Evolutionary conservation across 495 filamentous ascomycete genomes (phyloP).

Genomic region (Neurospora discreta): DNA sequence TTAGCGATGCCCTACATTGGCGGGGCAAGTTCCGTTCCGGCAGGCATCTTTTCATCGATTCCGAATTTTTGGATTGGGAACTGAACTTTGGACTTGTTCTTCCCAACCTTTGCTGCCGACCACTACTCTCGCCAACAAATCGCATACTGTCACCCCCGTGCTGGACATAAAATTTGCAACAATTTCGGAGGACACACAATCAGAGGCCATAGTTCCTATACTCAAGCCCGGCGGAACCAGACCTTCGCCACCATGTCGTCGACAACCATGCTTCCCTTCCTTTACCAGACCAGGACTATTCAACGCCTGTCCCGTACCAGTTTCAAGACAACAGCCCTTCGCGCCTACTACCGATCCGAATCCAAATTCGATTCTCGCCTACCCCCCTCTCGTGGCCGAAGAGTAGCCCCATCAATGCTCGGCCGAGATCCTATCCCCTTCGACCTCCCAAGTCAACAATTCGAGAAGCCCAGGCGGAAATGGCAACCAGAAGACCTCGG

Average conservation of each 20-base stretch:
- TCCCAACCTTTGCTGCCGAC: neutral
- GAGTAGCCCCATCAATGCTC: neutral
- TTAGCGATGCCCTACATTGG: neutral
- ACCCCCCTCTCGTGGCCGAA: neutral
- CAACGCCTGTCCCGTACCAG: slow-evolving; percentile 17
- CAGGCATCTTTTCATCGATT: neutral
- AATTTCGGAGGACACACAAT: neutral
- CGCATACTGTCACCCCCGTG: neutral
- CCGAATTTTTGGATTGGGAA: neutral
- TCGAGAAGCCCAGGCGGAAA: slow-evolving; percentile 1
- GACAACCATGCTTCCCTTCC: slow-evolving; percentile 44
- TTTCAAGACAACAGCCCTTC: slow-evolving; percentile 8
- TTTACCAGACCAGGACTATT: slow-evolving; percentile 62
- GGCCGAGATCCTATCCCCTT: slow-evolving; percentile 29
- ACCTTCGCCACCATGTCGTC: slow-evolving; percentile 15
- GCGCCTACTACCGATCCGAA: slow-evolving; percentile 8
- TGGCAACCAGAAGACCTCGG: slow-evolving; percentile 5
- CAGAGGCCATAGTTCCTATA: neutral
- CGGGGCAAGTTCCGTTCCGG: neutral
- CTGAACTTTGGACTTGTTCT: neutral
- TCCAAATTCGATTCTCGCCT: neutral
- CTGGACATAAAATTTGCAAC: neutral
- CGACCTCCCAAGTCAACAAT: slow-evolving; percentile 11
- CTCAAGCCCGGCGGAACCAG: neutral
- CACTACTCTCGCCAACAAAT: neutral